Base-by-base conservation (phyloP, 2,329 filamentous ascomycete species). In the Diaporthe nobilis region DNA sequence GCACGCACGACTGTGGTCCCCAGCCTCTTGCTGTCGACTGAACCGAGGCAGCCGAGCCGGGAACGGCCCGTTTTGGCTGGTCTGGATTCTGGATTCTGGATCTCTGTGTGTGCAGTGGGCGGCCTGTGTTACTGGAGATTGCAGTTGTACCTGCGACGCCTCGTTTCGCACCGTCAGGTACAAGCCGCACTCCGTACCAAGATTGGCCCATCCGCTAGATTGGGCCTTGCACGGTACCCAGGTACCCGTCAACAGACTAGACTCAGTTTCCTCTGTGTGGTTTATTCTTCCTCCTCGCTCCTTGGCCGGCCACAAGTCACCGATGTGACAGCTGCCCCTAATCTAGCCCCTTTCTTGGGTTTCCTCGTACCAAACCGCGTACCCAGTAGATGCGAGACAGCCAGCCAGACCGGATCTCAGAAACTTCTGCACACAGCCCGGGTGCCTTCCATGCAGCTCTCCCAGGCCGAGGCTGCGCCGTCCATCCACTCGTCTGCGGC, bases 41-140 rank as follows among this genome's bases (percentile, higher is more conserved):
- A 12, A 49, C 37, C 57, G 57, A 72, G 44, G 57, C 57, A 60
- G 71, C 58, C 71, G 71, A 72, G 58, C 22, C 71, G 49, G 71
- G 71, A 72, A 63, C 71, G 71, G 71, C 57, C 71, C 71, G 71
- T 53, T 63, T 63, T 63, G 71, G 44, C 58, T 51, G 55, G 70
- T n/a, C 55, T 60, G 28, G 57, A 31, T 34, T n/a, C 25, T 28
- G 42, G 28, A 13, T 49, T 37, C 22, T 51, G 34, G 13, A 37
- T 51, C 28, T 51, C n/a, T 37, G 15, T 57, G 28, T 20, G 37
- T 44, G 28, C 25, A 39, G 44, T 17, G 44, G 22, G 44, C 17
- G 44, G 10, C 31, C 10, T 63, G 37, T 44, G 37, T 25, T 28
- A 39, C 60, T 31, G 20, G 31, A 68, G 47, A 68, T 53, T 68